phyloP scores from a whole-genome alignment of 257 asterid genomes.

The Capsicum rhomboideum region DNA sequence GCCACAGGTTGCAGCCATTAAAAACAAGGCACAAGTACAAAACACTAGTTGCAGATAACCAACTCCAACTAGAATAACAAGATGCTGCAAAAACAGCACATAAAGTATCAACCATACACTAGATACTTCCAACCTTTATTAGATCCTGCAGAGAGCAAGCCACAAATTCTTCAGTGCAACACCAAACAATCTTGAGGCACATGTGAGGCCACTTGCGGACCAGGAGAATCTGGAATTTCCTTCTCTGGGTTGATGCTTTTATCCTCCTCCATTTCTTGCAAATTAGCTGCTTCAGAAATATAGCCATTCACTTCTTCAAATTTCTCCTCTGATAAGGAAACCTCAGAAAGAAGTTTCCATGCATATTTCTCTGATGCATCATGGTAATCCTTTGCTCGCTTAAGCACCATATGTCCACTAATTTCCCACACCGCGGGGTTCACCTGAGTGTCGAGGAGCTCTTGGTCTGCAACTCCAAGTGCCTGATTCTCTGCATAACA shows the following conservation, averaged over 20 bases:
- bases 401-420: constrained; percentile 68
- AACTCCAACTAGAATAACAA: background rate
- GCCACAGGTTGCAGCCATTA: background rate
- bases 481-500: constrained; percentile 72
- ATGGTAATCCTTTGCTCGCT: constrained; percentile 46
- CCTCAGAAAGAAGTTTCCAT: constrained; percentile 58
- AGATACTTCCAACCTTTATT: background rate
- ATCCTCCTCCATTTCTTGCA: constrained; percentile 19
- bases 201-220: constrained; percentile 25
- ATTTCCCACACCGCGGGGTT: constrained; percentile 86
- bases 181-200: constrained; percentile 38
- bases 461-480: constrained; percentile 43
- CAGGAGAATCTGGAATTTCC: constrained; percentile 17
- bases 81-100: background rate
- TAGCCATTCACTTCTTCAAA: constrained; percentile 32
- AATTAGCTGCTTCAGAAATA: constrained; percentile 33
- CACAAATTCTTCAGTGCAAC: constrained; percentile 17
- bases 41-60: too few species aligned
- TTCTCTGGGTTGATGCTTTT: constrained; percentile 8
- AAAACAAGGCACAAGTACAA: too few species aligned
- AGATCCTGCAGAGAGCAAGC: background rate
- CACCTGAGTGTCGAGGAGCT: constrained; percentile 56
- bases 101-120: background rate
- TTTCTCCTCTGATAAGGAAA: constrained; percentile 41
- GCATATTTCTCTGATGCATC: constrained; percentile 58